Conservation (phyloP, 2,329 filamentous ascomycete genomes). For the Ceratocystis papillata region DNA sequence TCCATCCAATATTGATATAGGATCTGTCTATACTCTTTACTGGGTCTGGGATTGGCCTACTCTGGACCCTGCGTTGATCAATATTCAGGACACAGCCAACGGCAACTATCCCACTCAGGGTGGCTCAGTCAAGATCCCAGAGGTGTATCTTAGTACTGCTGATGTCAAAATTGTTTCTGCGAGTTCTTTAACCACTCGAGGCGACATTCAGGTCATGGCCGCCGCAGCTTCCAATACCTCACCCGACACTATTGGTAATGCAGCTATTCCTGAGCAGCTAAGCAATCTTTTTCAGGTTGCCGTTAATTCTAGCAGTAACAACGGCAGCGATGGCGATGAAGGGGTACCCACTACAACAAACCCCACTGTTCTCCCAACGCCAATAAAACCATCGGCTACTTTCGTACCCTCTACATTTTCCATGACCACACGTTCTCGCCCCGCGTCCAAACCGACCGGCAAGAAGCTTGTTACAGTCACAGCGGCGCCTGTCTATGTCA, state of each 20-base stretch:
- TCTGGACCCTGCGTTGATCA: conserved; percentile 36
- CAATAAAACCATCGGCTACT: not conserved
- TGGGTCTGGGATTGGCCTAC: conserved; percentile 96
- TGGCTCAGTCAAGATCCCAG: conserved; percentile 28
- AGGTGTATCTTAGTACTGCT: conserved; percentile 36
- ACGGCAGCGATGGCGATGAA: not conserved
- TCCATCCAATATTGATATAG: conserved; percentile 51
- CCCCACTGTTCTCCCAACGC: conserved; percentile 11
- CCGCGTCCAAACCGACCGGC: not conserved
- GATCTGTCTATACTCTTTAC: conserved; percentile 67
- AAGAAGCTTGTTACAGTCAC: conserved; percentile 25
- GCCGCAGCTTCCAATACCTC: conserved; percentile 11
- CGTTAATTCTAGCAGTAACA: conserved; percentile 15
- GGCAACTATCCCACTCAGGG: conserved; percentile 33
- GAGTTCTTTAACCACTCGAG: not conserved
- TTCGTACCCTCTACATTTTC: conserved; percentile 23
- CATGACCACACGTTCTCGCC: not conserved
- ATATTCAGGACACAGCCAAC: conserved; percentile 34
- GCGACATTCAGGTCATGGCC: not conserved
- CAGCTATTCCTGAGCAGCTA: conserved; percentile 40
- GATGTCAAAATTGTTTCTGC: conserved; percentile 33
- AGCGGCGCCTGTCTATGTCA: conserved; percentile 30
- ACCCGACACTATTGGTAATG: conserved; percentile 34
- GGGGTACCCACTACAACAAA: conserved; percentile 24
- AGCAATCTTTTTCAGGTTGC: conserved; percentile 37